Conservation (phyloP, 2,329 filamentous ascomycete species). For the Penicillium palitans region DNA sequence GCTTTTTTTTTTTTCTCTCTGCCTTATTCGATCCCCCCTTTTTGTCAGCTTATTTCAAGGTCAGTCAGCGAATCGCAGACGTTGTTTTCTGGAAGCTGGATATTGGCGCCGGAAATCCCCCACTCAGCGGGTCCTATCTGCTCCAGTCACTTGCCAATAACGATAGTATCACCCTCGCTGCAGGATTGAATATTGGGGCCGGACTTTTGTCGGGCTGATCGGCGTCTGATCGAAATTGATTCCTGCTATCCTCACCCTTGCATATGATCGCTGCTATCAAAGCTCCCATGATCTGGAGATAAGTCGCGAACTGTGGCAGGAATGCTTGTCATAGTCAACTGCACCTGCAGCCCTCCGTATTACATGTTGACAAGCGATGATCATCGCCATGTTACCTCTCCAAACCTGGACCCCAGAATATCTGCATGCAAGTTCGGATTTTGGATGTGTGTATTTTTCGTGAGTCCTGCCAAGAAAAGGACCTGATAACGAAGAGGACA, state of each 20-base stretch:
- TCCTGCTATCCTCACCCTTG: slow-evolving; percentile 16
- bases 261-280: slow-evolving; percentile 20
- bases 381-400: background rate
- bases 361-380: slow-evolving; percentile 4
- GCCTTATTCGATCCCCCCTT: background rate
- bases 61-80: background rate
- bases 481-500: background rate
- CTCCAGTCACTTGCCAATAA: background rate
- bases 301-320: slow-evolving; percentile 6
- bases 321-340: slow-evolving; percentile 21
- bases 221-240: background rate
- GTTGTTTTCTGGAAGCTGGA: background rate
- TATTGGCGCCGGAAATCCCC: background rate
- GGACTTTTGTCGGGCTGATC: background rate
- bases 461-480: background rate
- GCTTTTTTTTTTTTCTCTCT: background rate
- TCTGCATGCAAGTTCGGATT: background rate
- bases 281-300: slow-evolving; percentile 9
- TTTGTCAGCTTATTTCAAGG: background rate
- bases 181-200: background rate
- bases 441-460: background rate
- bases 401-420: background rate
- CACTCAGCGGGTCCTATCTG: background rate
- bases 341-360: slow-evolving; percentile 15
- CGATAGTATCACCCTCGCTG: background rate